Evolutionary conservation across 768 basidiomycete species (phyloP).

Genomic region (Serendipita sp.): DNA sequence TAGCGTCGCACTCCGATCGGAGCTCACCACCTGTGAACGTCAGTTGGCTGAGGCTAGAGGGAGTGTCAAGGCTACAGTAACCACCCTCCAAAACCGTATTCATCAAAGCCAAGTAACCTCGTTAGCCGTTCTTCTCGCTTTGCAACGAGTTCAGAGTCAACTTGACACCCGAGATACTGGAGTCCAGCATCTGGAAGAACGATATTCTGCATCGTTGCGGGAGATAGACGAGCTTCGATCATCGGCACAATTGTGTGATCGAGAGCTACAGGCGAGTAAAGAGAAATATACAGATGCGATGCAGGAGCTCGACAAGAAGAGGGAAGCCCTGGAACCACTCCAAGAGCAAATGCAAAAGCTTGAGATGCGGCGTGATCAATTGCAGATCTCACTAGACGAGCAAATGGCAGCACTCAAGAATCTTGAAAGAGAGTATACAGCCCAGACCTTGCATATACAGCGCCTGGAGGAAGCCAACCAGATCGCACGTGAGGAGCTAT

Average conservation of each 20-base stretch:
- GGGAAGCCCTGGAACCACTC: background rate
- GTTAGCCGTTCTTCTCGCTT: background rate
- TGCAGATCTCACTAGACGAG: background rate
- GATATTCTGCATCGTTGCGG: background rate
- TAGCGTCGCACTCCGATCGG: background rate
- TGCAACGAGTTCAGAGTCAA: background rate
- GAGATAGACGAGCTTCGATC: background rate
- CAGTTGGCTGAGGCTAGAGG: background rate
- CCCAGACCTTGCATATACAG: background rate
- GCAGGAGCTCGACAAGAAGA: background rate
- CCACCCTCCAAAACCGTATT: background rate
- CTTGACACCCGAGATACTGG: background rate
- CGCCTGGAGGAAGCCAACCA: background rate
- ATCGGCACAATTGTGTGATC: background rate
- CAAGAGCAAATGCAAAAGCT: background rate
- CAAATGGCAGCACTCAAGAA: background rate
- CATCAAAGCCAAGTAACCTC: background rate
- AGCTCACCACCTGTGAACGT: background rate
- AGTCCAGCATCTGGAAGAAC: background rate
- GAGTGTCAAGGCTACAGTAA: background rate
- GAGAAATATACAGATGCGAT: background rate
- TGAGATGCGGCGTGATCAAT: background rate
- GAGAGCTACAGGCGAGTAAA: background rate
- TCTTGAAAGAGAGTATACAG: background rate
- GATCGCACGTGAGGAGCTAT: constrained; percentile 31